Evolutionary conservation across 805 yeast genomes (phyloP), one percentile per base, ranked within the genome.

Genomic region (Hanseniaspora meyeri): DNA sequence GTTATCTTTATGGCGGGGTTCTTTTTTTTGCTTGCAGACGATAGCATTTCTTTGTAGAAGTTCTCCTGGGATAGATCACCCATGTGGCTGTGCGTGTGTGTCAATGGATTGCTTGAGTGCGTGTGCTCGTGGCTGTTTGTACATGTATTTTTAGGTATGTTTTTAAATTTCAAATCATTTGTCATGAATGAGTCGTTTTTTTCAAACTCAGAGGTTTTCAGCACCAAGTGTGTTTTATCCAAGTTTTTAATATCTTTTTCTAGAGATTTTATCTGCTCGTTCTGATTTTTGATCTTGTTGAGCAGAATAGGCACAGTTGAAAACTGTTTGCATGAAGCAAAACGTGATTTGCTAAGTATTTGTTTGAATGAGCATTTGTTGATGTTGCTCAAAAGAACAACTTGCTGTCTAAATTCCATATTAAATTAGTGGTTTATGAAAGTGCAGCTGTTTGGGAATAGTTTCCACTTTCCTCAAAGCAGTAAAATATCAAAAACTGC

Each of bases 1-100:
- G 98, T 91, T 62, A 91, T 89, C 62, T 93, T 77, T 17, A 88
- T 95, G 12, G 95, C 96, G 2, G 96, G 95, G 65, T 88, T 87
- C 27, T 74, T 70, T 60, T 71, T 69, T 53, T 76, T 68, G 51
- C 76, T 72, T 55, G 72, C 77, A 60, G 71, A 72, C 65, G 74
- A 72, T 60, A 69, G 56, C 3, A 70, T 69, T 14, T 72, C 60
- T 52, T 71, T 59, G n/a, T 43, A 49, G 17, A 56, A 46, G 2
- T 40, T 34, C 12, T 56, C 55, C 17, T 46, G 51, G 8, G 57
- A 39, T 14, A 43, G 31, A 19, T 50, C 34, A 19, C 48, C 38
- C 19, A 51, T 32, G 19, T 49, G 49, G 14, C 43, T 47, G 37
- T 56, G 58, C 3, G 55, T 45, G n/a, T 56, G 58, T 1, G 47